Evolutionary conservation across 192 early-diverging fungal genomes (phyloP).

Genomic region (Thoreauomyces humboldtii): DNA sequence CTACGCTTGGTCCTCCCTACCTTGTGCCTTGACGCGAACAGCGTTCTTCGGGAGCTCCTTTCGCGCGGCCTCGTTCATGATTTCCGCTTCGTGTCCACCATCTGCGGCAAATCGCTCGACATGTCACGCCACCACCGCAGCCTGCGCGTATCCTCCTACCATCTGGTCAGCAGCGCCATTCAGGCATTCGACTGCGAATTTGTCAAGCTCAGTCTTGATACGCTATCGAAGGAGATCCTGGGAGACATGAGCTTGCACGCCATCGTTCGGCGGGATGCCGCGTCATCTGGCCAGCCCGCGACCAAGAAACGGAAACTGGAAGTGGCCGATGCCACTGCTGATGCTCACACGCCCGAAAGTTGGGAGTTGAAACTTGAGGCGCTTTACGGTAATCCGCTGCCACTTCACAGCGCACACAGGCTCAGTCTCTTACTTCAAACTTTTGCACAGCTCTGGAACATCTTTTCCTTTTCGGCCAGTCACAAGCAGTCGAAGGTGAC

Average conservation of each 20-base stretch:
- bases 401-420: too few relatives aligned
- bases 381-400: too few relatives aligned
- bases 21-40: constrained; percentile 3
- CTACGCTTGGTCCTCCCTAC: background rate
- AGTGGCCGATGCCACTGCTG: background rate
- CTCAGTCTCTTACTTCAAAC: too few relatives aligned
- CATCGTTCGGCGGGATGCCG: background rate
- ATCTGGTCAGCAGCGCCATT: background rate
- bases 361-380: constrained; percentile 12
- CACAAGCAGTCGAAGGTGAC: background rate
- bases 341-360: background rate
- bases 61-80: background rate
- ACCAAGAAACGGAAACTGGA: constrained; percentile 14
- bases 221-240: background rate
- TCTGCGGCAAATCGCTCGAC: constrained; percentile 6
- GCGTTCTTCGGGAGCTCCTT: background rate
- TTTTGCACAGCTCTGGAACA: background rate
- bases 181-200: background rate
- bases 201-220: background rate
- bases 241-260: background rate
- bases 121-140: background rate
- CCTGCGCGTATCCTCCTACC: constrained; percentile 8
- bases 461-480: background rate
- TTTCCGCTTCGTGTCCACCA: constrained; percentile 9
- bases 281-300: background rate